A percentile compares a stretch with the other conserved stretches of the same genome.
These are phyloP conservation scores for Rhodotorula sp. DNA, from an alignment of 1,284 basidiomycete species.

Conservation along the genomic window DNA sequence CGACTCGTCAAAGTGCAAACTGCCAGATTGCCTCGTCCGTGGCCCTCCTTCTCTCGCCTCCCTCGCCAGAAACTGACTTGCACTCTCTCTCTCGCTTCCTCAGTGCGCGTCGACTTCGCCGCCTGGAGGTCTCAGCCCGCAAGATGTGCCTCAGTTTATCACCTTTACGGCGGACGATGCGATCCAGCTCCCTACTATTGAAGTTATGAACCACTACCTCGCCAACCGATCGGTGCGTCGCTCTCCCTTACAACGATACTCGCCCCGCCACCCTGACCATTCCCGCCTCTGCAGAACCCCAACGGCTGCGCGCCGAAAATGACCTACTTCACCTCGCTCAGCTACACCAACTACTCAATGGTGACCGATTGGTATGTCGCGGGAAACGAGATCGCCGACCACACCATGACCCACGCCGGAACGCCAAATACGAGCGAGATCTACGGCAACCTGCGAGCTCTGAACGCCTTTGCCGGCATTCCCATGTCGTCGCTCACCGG, in stretches of 20 bases:
- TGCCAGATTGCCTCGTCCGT: constrained; percentile 61
- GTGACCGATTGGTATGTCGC: constrained; percentile 52
- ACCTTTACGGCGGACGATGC: constrained; percentile 54
- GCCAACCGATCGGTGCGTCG: constrained; percentile 59
- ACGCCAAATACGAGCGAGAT: constrained; percentile 62
- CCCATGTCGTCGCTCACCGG: constrained; percentile 67
- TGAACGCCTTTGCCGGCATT: constrained; percentile 75
- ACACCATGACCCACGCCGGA: constrained; percentile 77
- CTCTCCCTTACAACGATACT: neutral
- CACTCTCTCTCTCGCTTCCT: too few species aligned
- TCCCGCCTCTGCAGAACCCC: constrained; percentile 56
- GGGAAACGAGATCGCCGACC: constrained; percentile 80
- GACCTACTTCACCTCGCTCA: constrained; percentile 71
- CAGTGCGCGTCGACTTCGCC: constrained; percentile 67
- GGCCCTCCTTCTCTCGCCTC: neutral
- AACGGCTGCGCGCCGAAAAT: constrained; percentile 75
- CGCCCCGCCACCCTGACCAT: too few species aligned
- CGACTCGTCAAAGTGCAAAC: constrained; percentile 63
- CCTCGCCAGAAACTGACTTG: neutral
- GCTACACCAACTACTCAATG: constrained; percentile 53
- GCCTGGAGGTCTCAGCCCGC: constrained; percentile 65
- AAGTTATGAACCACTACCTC: constrained; percentile 61
- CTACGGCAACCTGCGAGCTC: constrained; percentile 73
- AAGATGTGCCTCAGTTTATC: constrained; percentile 69
- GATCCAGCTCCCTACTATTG: constrained; percentile 56